Percentiles rank a stretch among this genome's conserved stretches.
Evolutionary conservation across 805 yeast genomes (phyloP).

Genomic region (Kluyveromyces siamensis): DNA sequence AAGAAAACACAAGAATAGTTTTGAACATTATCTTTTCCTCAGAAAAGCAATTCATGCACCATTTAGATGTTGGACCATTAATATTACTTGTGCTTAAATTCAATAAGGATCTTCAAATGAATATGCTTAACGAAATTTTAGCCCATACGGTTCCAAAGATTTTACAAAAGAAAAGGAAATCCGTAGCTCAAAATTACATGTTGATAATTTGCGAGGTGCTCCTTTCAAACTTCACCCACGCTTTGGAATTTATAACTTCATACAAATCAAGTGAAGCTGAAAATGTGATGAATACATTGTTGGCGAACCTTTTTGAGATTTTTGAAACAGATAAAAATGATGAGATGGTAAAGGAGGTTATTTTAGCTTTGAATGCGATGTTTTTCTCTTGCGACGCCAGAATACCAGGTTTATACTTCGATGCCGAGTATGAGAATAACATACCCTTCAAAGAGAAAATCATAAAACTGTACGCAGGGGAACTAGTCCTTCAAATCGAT

Average conservation of each 20-base stretch:
- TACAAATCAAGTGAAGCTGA: no score
- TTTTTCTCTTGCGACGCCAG: constrained; percentile 49
- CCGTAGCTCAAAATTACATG: background rate
- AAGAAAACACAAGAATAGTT: background rate
- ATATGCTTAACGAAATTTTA: background rate
- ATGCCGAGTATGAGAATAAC: background rate
- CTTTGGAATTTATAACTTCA: background rate
- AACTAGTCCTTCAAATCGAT: constrained; percentile 78
- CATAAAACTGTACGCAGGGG: constrained; percentile 39
- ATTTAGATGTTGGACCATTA: background rate
- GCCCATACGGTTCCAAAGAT: background rate
- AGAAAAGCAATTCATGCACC: background rate
- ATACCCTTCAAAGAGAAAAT: background rate
- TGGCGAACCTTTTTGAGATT: constrained; percentile 36
- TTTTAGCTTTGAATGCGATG: constrained; percentile 63
- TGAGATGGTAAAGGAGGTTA: constrained; percentile 54
- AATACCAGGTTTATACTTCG: constrained; percentile 33
- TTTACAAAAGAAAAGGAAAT: background rate
- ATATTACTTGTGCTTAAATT: background rate
- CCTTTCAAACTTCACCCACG: background rate
- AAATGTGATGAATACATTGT: constrained; percentile 1
- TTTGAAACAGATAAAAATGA: constrained; percentile 77
- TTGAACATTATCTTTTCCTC: background rate
- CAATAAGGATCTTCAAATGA: background rate
- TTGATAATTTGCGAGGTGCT: background rate